Percentiles rank a stretch among this genome's conserved stretches.
Evolutionary conservation across 2,329 filamentous ascomycete species (phyloP).

Genomic region (Aspergillus candidus): DNA sequence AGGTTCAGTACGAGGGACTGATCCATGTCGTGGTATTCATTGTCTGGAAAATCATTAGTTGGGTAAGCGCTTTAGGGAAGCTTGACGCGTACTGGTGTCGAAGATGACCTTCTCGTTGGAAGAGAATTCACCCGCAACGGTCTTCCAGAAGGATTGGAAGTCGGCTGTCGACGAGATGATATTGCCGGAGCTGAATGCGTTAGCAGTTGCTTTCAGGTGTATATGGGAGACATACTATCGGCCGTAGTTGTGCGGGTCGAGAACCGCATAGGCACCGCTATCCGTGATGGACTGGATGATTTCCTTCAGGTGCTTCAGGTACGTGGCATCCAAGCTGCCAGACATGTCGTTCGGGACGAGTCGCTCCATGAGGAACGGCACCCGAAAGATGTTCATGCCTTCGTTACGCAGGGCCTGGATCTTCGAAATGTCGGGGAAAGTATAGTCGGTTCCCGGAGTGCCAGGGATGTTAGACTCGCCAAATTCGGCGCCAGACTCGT

Average conservation of each 20-base stretch:
- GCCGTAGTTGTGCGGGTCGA: slow-evolving; percentile 60
- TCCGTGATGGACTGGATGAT: slow-evolving; percentile 34
- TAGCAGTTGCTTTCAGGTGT: background rate
- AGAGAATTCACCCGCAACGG: slow-evolving; percentile 49
- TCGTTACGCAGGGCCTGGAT: slow-evolving; percentile 47
- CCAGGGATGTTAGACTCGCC: slow-evolving; percentile 55
- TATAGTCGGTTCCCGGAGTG: slow-evolving; percentile 53
- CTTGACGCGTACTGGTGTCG: slow-evolving; percentile 46
- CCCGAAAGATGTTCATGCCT: slow-evolving; percentile 55
- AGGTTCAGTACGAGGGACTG: slow-evolving; percentile 53
- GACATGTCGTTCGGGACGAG: slow-evolving; percentile 43
- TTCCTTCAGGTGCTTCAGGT: slow-evolving; percentile 38
- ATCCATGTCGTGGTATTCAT: slow-evolving; percentile 60
- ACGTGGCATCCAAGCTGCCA: slow-evolving; percentile 36
- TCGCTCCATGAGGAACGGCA: slow-evolving; percentile 53
- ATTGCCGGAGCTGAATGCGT: slow-evolving; percentile 10
- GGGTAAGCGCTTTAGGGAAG: background rate
- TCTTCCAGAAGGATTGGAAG: slow-evolving; percentile 55
- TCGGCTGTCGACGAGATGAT: slow-evolving; percentile 39
- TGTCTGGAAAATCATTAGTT: slow-evolving; percentile 37
- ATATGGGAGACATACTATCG: slow-evolving; percentile 21
- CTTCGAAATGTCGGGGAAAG: slow-evolving; percentile 51
- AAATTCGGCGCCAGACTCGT: slow-evolving; percentile 61
- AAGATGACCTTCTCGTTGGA: slow-evolving; percentile 54
- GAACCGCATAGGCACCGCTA: slow-evolving; percentile 48